Evolutionary conservation across 108 stramenopile genomes (phyloP).

Genomic region (Stephanodiscus minutulus): DNA sequence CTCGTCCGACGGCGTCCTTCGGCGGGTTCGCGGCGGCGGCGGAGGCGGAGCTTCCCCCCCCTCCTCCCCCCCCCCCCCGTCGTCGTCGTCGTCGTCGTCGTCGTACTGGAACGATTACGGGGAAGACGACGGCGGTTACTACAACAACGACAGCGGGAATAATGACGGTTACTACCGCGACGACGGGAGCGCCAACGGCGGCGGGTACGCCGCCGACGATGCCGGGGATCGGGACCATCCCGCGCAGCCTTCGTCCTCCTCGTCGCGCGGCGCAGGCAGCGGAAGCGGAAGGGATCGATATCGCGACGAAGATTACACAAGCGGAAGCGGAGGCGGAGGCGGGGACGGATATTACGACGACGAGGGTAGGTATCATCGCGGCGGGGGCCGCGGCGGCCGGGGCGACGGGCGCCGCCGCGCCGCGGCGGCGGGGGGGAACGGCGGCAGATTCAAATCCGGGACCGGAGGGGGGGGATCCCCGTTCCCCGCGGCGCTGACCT

Average conservation of each 20-base stretch:
- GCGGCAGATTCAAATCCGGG: neutral
- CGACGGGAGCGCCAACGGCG: slow-evolving; percentile 12
- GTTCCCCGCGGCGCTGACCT: slow-evolving; percentile 31
- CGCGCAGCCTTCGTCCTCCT: too few relatives aligned
- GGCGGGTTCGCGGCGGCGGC: too few relatives aligned
- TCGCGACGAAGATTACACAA: slow-evolving; percentile 23
- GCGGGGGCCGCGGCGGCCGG: slow-evolving; percentile 15
- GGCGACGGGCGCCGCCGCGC: neutral
- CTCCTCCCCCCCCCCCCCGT: too few relatives aligned
- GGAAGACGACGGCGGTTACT: neutral
- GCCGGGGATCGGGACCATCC: neutral
- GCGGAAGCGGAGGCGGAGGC: slow-evolving; percentile 2
- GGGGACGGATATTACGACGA: slow-evolving; percentile 48
- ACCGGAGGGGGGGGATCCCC: too few relatives aligned
- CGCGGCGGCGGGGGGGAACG: slow-evolving; percentile 3
- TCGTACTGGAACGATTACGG: too few relatives aligned
- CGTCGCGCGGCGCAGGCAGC: neutral
- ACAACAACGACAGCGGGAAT: slow-evolving; percentile 7
- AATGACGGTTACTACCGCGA: slow-evolving; percentile 22
- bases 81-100: too few relatives aligned
- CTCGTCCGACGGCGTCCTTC: too few relatives aligned
- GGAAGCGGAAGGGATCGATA: slow-evolving; percentile 18
- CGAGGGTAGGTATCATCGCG: slow-evolving; percentile 46
- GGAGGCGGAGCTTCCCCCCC: too few relatives aligned
- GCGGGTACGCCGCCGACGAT: slow-evolving; percentile 10